Conservation (phyloP, 805 yeast genomes). For the Ogataea salicorniae region DNA sequence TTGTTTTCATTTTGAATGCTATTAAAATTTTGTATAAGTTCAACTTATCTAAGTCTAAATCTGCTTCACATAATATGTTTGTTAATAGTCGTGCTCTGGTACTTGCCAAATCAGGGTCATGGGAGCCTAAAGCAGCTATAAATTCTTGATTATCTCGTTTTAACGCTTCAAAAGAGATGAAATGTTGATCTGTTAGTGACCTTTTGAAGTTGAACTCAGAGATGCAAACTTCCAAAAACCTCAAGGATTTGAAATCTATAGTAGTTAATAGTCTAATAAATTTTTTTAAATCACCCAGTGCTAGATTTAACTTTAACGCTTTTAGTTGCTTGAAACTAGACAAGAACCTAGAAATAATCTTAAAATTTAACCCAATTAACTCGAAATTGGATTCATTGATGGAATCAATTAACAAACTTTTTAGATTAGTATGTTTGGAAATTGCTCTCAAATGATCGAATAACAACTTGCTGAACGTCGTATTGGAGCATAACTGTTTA, state of each 20-base stretch:
- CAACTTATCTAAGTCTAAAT: slow-evolving; percentile 6
- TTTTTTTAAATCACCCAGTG: slow-evolving; percentile 4
- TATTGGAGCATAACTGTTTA: slow-evolving; percentile 5
- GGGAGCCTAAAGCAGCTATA: neutral
- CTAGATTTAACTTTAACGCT: slow-evolving; percentile 17
- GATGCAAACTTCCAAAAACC: slow-evolving; percentile 17
- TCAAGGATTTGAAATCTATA: slow-evolving; percentile 1
- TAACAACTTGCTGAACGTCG: slow-evolving; percentile 3
- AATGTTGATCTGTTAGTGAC: slow-evolving; percentile 9
- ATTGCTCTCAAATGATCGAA: slow-evolving; percentile 9
- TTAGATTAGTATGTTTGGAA: slow-evolving; percentile 10
- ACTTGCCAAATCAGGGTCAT: neutral
- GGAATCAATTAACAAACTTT: slow-evolving; percentile 20
- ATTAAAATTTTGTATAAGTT: slow-evolving; percentile 5
- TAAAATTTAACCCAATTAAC: slow-evolving; percentile 4
- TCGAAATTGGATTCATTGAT: slow-evolving; percentile 14
- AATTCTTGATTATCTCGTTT: neutral
- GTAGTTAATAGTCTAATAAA: slow-evolving; percentile 4
- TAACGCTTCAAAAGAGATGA: slow-evolving; percentile 8
- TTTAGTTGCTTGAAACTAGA: slow-evolving; percentile 7
- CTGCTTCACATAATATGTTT: slow-evolving; percentile 1
- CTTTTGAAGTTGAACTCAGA: slow-evolving; percentile 14
- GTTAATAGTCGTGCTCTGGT: neutral
- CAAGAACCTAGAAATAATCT: slow-evolving; percentile 6
- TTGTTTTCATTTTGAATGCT: slow-evolving; percentile 8